Evolutionary conservation across 371 early-diverging fungal genomes (phyloP).

Genomic region (Apophysomyces trapeziformis): DNA sequence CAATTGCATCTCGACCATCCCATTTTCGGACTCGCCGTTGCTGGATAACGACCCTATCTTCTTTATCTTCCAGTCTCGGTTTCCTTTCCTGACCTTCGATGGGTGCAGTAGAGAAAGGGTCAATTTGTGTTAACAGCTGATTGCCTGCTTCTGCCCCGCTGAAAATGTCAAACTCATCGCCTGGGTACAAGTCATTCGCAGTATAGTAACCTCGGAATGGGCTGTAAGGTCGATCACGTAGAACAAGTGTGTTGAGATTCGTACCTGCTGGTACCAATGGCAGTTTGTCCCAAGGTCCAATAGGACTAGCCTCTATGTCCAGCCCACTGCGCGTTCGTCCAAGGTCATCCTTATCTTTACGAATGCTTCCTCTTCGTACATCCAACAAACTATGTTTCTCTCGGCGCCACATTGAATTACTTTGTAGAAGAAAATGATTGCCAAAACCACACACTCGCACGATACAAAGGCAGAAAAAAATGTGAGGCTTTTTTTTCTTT

Average conservation of each 20-base stretch:
- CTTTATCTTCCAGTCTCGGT: neutral
- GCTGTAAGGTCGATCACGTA: conserved; percentile 19
- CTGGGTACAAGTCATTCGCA: conserved; percentile 14
- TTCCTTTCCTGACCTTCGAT: neutral
- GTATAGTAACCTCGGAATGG: conserved; percentile 17
- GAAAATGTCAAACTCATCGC: conserved; percentile 16
- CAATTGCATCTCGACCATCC: neutral
- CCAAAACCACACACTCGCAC: neutral
- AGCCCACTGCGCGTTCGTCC: neutral
- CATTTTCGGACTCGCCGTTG: conserved; percentile 5
- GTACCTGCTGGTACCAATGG: neutral
- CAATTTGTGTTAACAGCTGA: neutral
- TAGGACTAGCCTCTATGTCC: neutral
- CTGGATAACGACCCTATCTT: neutral
- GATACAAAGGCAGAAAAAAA: neutral
- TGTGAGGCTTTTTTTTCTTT: too few species aligned
- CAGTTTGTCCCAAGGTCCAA: neutral
- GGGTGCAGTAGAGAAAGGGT: neutral
- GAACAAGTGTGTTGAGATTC: neutral
- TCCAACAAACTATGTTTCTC: conserved; percentile 8
- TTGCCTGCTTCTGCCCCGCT: neutral
- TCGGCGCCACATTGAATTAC: conserved; percentile 1
- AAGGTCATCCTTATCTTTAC: conserved; percentile 1
- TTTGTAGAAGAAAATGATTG: neutral
- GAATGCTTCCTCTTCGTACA: neutral